Evolutionary conservation across 129 eudicot genomes (phyloP), one percentile per base, ranked within the genome.

Genomic region (Artemisia tridentata): DNA sequence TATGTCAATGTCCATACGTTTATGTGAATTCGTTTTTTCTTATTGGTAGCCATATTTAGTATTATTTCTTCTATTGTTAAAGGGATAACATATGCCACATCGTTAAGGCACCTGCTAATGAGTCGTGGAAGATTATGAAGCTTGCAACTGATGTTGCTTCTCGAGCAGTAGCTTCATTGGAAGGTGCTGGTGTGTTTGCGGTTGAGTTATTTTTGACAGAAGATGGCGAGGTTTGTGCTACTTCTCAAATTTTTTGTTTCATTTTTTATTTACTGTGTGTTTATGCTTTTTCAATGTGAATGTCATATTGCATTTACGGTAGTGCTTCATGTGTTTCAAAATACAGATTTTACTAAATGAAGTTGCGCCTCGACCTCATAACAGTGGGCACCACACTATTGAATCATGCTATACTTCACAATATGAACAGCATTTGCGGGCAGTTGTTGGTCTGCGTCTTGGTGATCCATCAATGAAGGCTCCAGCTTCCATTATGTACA

Each of bases 341-440:
- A 55, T 74, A 65, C 88, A 93, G 98, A 83, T 93, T 72, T 80
- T 93, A 76, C 79, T 93, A 63, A 93, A 93, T 79, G 99, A 93
- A 80, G 99, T 93, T 63, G 99, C 99, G 57, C 99, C 99, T 21
- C 80, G 99, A 59, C 97, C 99, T 72, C 99, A 93, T 79, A 93
- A 93, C 72, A 93, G 99, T 62, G 99, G 99, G 49, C 99, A 90
- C 77, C 99, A 93, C 74, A 85, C 97, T 0, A 93, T 90, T 7
- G 99, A 93, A 63, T 61, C 99, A 10, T 93, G 99, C 70, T 90
- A 75, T 52, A 90, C 97, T 54, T 93, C 99, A 67, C 99, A 93
- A 75, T 93, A 67, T 49, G 99, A 93, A 81, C 99, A 93, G 71
- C 97, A 93, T 83, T 82, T 93, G 74, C 81, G 99, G 64, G 99